phyloP scores from a whole-genome alignment of 176 grass and related monocot species.

The Triticum timopheevii region DNA sequence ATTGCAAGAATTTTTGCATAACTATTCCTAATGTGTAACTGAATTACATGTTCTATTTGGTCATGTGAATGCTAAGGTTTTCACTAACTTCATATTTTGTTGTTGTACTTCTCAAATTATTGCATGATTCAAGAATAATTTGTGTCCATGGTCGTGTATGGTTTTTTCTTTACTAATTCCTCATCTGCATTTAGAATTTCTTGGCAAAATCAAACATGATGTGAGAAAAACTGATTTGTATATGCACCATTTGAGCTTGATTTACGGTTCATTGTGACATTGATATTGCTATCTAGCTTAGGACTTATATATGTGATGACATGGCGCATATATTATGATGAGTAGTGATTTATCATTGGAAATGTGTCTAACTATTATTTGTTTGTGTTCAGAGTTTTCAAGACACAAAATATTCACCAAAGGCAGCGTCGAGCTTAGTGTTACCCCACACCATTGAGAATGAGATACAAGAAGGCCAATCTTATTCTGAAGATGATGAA shows the following conservation, averaged over 20 bases:
- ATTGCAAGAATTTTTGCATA: too few relatives aligned
- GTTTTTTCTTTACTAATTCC: not conserved
- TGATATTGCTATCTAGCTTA: not conserved
- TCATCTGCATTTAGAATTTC: not conserved
- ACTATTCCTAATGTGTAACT: too few relatives aligned
- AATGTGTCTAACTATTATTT: not conserved
- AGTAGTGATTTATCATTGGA: not conserved
- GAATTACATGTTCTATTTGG: too few relatives aligned
- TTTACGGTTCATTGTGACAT: not conserved
- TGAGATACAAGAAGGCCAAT: not conserved
- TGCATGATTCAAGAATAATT: not conserved
- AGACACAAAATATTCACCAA: not conserved
- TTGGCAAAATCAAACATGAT: not conserved
- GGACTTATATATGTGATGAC: not conserved
- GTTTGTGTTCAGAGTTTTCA: not conserved
- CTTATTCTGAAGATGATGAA: not conserved
- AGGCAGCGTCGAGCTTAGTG: not conserved
- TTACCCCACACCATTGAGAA: not conserved
- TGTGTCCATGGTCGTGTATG: not conserved
- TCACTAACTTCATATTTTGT: too few relatives aligned
- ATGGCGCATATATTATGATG: not conserved
- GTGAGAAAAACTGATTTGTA: not conserved
- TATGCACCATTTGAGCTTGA: not conserved
- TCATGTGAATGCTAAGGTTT: not conserved
- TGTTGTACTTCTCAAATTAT: not conserved